phyloP scores from a whole-genome alignment of 73 alveolate genomes.

The Tetrahymena elliotti region DNA sequence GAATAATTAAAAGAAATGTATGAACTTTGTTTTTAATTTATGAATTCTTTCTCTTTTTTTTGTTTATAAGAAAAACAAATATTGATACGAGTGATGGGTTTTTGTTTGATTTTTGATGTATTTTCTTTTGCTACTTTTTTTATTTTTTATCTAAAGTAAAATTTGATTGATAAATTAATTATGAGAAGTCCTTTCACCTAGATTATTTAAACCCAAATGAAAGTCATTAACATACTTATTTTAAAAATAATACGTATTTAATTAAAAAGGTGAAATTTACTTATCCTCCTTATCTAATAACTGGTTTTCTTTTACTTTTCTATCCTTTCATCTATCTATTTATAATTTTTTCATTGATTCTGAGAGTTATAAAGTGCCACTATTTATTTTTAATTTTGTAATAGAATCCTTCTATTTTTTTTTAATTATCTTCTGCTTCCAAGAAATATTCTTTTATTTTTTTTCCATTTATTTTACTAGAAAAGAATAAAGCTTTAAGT shows the following conservation, averaged over 20 bases:
- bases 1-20: background rate
- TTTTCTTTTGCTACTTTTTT: background rate
- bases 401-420: background rate
- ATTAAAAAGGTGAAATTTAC: background rate
- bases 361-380: background rate
- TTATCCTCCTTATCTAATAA: background rate
- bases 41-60: background rate
- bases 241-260: background rate
- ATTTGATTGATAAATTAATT: background rate
- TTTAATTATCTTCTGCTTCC: background rate
- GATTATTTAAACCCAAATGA: background rate
- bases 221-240: background rate
- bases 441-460: background rate
- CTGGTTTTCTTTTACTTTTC: background rate
- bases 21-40: background rate
- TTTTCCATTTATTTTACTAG: background rate
- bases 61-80: background rate
- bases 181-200: background rate
- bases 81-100: background rate
- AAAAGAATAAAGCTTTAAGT: background rate
- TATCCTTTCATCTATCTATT: background rate
- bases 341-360: background rate
- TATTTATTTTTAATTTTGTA: background rate
- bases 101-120: background rate
- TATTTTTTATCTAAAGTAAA: background rate